Evolutionary conservation across 2,329 filamentous ascomycete species (phyloP), one percentile per base, ranked within the genome.

Genomic region (Drechslera avenae): DNA sequence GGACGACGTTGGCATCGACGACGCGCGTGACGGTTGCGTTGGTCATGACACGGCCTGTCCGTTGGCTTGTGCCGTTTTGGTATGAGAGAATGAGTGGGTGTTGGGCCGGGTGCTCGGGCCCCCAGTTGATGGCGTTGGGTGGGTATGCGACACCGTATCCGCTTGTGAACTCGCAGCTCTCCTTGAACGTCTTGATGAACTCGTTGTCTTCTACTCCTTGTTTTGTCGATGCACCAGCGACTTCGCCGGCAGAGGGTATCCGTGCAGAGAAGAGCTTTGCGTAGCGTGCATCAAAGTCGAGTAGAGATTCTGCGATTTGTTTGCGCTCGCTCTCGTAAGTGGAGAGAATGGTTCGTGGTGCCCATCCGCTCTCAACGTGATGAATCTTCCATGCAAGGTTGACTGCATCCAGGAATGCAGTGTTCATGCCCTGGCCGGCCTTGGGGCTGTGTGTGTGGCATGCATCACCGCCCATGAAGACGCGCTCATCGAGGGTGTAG

Each of bases 371-470:
- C 70, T 96, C 91, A 8, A 97, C 93, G 30, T 89, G 86, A 69
- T 96, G 92, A 43, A 97, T 89, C 78, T 97, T 97, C 92, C 92
- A 97, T 6, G 92, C 92, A 33, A 97, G 80, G 73, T 97, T 97
- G 53, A 91, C 84, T 0, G 91, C 91, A 64, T 81, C 79, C 39
- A 81, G 73, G 73, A 83, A 82, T 17, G 83, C 79, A 57, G 82
- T 83, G 75, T 83, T 83, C 81, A 83, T 86, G 50, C 84, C 84
- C 63, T 86, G 84, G 13, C 84, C 84, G 12, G 84, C 84, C 72
- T 86, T 87, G 46, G 84, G 84, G 47, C 77, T 68, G 69, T 86
- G 84, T 2, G 84, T 86, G 69, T 86, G 84, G 73, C 83, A 86
- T 56, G 79, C 81, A 67, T 86, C 84, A 39, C 84, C 84, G 46